Percentiles rank a stretch among this genome's conserved stretches.
phyloP scores from a whole-genome alignment of 495 filamentous ascomycete genomes.

The Aspergillus bertholletiae region DNA sequence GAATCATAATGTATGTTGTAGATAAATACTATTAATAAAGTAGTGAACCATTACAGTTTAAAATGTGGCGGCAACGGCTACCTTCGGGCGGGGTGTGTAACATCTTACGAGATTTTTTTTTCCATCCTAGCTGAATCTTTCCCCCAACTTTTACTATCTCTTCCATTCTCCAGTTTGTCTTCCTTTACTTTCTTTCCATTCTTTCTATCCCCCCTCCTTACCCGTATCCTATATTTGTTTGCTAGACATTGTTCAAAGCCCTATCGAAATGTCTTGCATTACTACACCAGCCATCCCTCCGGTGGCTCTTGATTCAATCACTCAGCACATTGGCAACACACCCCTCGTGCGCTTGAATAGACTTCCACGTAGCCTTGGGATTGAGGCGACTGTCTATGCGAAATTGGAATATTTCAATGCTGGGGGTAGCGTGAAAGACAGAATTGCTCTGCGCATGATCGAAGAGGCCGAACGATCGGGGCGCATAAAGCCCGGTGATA shows the following conservation, averaged over 20 bases:
- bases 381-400: slow-evolving; percentile 86
- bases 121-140: neutral
- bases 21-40: no score
- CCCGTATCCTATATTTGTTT: neutral
- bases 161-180: neutral
- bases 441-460: slow-evolving; percentile 96
- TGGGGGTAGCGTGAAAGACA: slow-evolving; percentile 95
- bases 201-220: neutral
- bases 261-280: slow-evolving; percentile 43
- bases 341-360: slow-evolving; percentile 89
- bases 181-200: neutral
- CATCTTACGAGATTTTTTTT: slow-evolving; percentile 15
- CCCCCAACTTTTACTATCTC: neutral
- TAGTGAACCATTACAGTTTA: no score
- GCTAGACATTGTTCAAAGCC: neutral
- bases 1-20: no score
- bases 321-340: slow-evolving; percentile 85
- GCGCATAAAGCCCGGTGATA: slow-evolving; percentile 95
- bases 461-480: slow-evolving; percentile 89
- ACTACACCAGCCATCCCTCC: slow-evolving; percentile 51
- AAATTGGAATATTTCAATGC: slow-evolving; percentile 98
- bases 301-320: slow-evolving; percentile 55
- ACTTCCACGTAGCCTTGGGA: slow-evolving; percentile 83
- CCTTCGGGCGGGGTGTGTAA: slow-evolving; percentile 12
- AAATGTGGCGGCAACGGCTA: slow-evolving; percentile 14